A percentile compares a stretch with the other conserved stretches of the same genome.
These are phyloP conservation scores for Biscogniauxia marginata DNA, from an alignment of 2,329 filamentous ascomycete species.

Conservation along the genomic window DNA sequence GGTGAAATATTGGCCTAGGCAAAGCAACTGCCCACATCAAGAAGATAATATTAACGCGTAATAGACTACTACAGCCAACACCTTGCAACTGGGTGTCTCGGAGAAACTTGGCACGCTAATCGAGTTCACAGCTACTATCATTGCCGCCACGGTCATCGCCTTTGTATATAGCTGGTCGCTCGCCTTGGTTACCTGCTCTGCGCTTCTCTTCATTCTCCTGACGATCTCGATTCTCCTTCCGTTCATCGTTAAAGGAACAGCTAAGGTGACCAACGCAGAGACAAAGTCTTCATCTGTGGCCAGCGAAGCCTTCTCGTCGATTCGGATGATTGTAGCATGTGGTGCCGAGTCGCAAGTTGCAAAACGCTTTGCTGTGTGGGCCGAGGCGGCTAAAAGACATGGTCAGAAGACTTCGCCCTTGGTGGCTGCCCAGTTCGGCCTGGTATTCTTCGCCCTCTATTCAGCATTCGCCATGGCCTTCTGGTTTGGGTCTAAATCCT, in stretches of 20 bases:
- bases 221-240: constrained; percentile 50
- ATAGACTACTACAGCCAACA: constrained; percentile 59
- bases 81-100: constrained; percentile 63
- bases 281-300: constrained; percentile 58
- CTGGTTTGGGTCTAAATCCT: constrained; percentile 60
- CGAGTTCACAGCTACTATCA: constrained; percentile 53
- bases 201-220: constrained; percentile 55
- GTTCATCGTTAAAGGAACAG: constrained; percentile 53
- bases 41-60: neutral
- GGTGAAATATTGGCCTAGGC: neutral
- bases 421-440: constrained; percentile 51
- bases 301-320: constrained; percentile 58
- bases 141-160: constrained; percentile 53
- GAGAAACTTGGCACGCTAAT: constrained; percentile 61
- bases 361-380: constrained; percentile 53
- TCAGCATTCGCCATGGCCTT: constrained; percentile 57
- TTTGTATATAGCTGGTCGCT: constrained; percentile 59
- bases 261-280: constrained; percentile 49
- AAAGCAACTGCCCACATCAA: neutral
- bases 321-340: constrained; percentile 62
- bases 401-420: constrained; percentile 51
- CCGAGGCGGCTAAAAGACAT: constrained; percentile 51
- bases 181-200: constrained; percentile 56
- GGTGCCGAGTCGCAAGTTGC: constrained; percentile 57
- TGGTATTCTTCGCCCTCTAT: constrained; percentile 55